Conservation (phyloP, 129 eudicot species). For the Lonicera japonica region DNA sequence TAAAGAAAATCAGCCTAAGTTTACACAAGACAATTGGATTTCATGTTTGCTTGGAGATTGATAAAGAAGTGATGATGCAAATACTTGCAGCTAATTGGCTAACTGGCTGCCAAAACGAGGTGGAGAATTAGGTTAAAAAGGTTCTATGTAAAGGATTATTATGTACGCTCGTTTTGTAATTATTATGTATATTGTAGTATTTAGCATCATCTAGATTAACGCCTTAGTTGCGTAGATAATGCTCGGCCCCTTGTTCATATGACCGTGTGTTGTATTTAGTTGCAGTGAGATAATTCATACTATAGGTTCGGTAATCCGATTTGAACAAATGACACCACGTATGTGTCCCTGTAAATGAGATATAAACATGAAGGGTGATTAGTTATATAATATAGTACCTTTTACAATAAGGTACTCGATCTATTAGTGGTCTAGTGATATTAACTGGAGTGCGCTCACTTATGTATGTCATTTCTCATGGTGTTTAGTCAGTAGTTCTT, state of each 20-base stretch:
- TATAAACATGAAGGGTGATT: neutral
- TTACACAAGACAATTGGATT: slow-evolving; percentile 38
- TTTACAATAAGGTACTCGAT: no score
- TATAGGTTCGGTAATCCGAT: neutral
- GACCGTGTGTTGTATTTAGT: slow-evolving; percentile 1
- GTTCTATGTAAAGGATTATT: slow-evolving; percentile 37
- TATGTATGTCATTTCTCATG: no score
- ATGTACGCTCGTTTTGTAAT: slow-evolving; percentile 21
- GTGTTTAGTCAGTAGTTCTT: no score
- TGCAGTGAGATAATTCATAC: neutral
- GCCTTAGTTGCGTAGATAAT: no score
- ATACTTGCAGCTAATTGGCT: slow-evolving; percentile 67
- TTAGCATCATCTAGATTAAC: no score
- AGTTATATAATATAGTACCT: no score
- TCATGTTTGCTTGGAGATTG: slow-evolving; percentile 39
- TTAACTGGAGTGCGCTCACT: no score
- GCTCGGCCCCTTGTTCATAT: no score
- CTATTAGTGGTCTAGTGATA: no score
- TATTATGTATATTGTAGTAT: slow-evolving; percentile 30
- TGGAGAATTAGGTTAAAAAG: slow-evolving; percentile 53
- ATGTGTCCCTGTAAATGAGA: neutral
- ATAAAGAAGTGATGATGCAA: slow-evolving; percentile 59
- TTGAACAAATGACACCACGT: no score
- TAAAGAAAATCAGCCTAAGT: slow-evolving; percentile 29
- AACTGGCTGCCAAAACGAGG: slow-evolving; percentile 28